Evolutionary conservation across 2,329 filamentous ascomycete genomes (phyloP).

Genomic region (Chaetomium globosum): DNA sequence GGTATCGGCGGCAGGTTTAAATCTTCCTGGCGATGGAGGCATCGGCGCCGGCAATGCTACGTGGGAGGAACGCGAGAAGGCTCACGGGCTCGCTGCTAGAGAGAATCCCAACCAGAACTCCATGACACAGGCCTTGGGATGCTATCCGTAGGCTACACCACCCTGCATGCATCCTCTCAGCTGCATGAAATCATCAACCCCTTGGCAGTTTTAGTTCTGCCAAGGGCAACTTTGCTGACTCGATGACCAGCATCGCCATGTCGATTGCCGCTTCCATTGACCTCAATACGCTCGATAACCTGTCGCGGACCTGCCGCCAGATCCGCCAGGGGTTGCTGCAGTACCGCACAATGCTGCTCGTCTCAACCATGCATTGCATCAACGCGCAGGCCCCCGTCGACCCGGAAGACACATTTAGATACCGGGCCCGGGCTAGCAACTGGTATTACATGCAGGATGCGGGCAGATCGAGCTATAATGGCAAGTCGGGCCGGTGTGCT

Average conservation of each 20-base stretch:
- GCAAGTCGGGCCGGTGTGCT: slow-evolving; percentile 78
- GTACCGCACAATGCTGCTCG: slow-evolving; percentile 72
- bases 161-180: slow-evolving; percentile 31
- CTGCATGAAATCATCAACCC: slow-evolving; percentile 17
- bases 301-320: slow-evolving; percentile 79
- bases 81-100: slow-evolving; percentile 34
- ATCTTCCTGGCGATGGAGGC: slow-evolving; percentile 4
- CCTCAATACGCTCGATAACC: slow-evolving; percentile 80
- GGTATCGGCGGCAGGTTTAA: slow-evolving; percentile 3
- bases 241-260: slow-evolving; percentile 66
- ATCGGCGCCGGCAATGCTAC: background rate
- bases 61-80: slow-evolving; percentile 26
- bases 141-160: slow-evolving; percentile 65
- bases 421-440: slow-evolving; percentile 59
- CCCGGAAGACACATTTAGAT: slow-evolving; percentile 59
- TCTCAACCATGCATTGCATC: slow-evolving; percentile 75
- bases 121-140: slow-evolving; percentile 64
- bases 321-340: slow-evolving; percentile 77
- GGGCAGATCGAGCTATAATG: slow-evolving; percentile 52
- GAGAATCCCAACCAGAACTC: slow-evolving; percentile 59
- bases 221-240: slow-evolving; percentile 31
- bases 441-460: slow-evolving; percentile 63
- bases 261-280: slow-evolving; percentile 78
- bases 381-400: slow-evolving; percentile 66
- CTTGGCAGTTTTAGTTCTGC: slow-evolving; percentile 25